A percentile compares a stretch with the other conserved stretches of the same genome.
phyloP scores from a whole-genome alignment of 169 alveolate species.

The Plasmodium relictum region DNA sequence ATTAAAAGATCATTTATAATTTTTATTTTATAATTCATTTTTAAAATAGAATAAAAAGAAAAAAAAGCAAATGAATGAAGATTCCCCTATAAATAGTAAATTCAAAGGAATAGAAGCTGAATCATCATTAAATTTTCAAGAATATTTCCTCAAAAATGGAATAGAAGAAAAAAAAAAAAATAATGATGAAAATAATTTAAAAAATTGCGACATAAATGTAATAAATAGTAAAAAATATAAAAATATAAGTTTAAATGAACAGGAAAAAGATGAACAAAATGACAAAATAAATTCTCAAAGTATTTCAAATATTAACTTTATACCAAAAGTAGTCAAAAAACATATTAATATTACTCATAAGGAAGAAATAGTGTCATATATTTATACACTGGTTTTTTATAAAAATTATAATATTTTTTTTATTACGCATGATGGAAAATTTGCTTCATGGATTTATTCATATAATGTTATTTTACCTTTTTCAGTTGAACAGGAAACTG shows the following conservation, averaged over 20 bases:
- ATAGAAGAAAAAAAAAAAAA: not conserved
- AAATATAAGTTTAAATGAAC: conserved; percentile 6
- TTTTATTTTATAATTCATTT: not conserved
- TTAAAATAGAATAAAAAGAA: not conserved
- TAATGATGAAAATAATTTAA: conserved; percentile 2
- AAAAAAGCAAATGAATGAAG: not conserved
- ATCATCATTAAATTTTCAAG: not conserved
- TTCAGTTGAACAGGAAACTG: conserved; percentile 62
- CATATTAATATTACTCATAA: conserved; percentile 27
- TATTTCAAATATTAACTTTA: not conserved
- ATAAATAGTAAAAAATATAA: conserved; percentile 1
- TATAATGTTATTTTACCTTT: conserved; percentile 50
- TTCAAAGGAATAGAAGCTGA: not conserved
- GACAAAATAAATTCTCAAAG: conserved; percentile 1
- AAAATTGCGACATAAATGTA: not conserved
- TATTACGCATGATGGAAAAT: conserved; percentile 69
- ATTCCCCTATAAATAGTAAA: not conserved
- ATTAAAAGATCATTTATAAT: not conserved
- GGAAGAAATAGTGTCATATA: conserved; percentile 28
- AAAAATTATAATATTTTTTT: conserved; percentile 71
- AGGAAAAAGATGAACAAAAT: not conserved
- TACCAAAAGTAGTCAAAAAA: conserved; percentile 43
- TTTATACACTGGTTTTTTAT: conserved; percentile 44
- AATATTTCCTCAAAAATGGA: conserved; percentile 9
- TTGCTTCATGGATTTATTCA: conserved; percentile 72